Evolutionary conservation across 768 basidiomycete species (phyloP).

Genomic region (Trametes sanguinea): DNA sequence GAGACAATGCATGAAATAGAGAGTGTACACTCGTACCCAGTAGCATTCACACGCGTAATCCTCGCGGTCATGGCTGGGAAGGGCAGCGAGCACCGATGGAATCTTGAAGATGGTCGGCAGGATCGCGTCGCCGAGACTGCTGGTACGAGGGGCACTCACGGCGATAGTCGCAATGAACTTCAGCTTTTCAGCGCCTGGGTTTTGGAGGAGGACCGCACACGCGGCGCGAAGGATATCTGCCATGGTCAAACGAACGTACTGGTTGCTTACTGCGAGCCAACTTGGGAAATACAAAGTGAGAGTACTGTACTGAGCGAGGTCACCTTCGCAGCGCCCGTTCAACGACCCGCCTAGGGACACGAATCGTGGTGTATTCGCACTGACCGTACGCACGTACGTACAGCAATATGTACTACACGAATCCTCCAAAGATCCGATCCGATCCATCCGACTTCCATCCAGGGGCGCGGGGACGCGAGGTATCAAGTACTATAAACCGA

Average conservation of each 20-base stretch:
- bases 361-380: neutral
- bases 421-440: constrained; percentile 11
- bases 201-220: neutral
- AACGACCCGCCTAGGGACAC: neutral
- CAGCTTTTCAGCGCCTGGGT: neutral
- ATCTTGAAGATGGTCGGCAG: neutral
- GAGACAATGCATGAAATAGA: neutral
- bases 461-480: neutral
- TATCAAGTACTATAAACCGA: neutral
- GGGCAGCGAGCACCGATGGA: neutral
- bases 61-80: neutral
- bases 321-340: no score
- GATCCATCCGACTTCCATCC: constrained; percentile 5
- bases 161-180: neutral
- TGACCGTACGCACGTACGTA: no score
- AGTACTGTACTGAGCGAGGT: no score
- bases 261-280: no score
- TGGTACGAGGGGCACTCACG: neutral
- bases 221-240: neutral
- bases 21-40: neutral
- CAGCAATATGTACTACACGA: constrained; percentile 7
- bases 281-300: no score
- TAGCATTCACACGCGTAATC: neutral
- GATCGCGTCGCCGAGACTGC: neutral
- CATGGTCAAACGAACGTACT: neutral